Evolutionary conservation across 306 rosid species (phyloP), one percentile per base, ranked within the genome.

Genomic region (Prinsepia uniflora): DNA sequence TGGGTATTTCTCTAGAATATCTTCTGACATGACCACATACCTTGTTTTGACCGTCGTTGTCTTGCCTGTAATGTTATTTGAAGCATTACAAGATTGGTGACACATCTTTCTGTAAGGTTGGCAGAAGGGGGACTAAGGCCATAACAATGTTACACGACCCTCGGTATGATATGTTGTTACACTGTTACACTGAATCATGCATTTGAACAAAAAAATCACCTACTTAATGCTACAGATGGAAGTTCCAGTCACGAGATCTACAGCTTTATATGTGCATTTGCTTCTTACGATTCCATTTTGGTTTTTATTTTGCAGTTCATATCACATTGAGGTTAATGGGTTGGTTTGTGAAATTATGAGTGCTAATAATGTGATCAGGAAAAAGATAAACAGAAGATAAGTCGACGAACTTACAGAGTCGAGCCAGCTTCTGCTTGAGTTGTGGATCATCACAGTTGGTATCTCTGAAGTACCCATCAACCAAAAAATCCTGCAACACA

Each of bases 11-110:
- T 65, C 81, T 15, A 90, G 84, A 76, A 90, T 84, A 80, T 94
- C 96, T 66, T 90, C 96, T 0, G 90, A 90, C 98, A 94, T 94
- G 46, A 90, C 98, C 67, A 94, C 98, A 2, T 94, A 87, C 74
- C 98, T 85, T 19, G 98, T 94, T 84, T 86, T 91, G 45, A 94
- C 97, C 14, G 95, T 89, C 7, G 98, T 94, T 47, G 97, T 84
- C 85, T 89, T 89, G 87, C 97, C 96, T 91, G 83, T 72, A 44
- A 68, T 47, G 24, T 53, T 57, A 74, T 80, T 13, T n/a, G 50
- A 76, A 52, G 47, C 82, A 63, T 0, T 39, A 17, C 24, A 63
- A 30, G 36, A 30, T 30, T 30, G 36, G 36, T 30, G 3, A 30
- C 36, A 30, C 36, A 30, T 30, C 36, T 30, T 30, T 30, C 36